Conservation (phyloP, 495 filamentous ascomycete genomes). For the Hyaloscypha bicolor region DNA sequence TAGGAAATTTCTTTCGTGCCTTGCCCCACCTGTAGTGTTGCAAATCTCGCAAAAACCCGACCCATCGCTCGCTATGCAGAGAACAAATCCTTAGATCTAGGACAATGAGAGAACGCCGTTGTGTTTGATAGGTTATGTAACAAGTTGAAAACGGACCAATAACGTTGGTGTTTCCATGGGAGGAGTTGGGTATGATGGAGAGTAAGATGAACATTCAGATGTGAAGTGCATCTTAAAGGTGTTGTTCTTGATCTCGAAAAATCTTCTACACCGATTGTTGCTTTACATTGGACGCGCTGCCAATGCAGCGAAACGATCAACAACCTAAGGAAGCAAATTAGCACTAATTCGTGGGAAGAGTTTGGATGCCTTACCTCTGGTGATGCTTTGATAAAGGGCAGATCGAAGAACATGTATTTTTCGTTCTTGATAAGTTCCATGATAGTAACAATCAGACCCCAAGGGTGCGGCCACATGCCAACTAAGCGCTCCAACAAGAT, state of each 20-base stretch:
- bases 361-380: slow-evolving; percentile 64
- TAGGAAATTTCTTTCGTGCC: slow-evolving; percentile 19
- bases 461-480: slow-evolving; percentile 91
- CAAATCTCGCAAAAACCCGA: slow-evolving; percentile 31
- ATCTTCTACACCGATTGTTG: neutral
- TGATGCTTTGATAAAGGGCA: slow-evolving; percentile 86
- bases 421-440: slow-evolving; percentile 90
- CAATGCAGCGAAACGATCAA: slow-evolving; percentile 43
- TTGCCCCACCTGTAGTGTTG: slow-evolving; percentile 20
- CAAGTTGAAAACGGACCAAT: slow-evolving; percentile 23
- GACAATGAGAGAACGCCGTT: slow-evolving; percentile 32
- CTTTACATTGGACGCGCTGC: slow-evolving; percentile 33
- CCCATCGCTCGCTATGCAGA: slow-evolving; percentile 38
- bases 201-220: neutral
- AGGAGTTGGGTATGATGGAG: neutral
- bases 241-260: neutral
- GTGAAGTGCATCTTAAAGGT: neutral
- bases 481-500: slow-evolving; percentile 85
- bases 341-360: neutral
- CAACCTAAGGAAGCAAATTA: slow-evolving; percentile 40
- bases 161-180: neutral
- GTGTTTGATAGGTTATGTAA: slow-evolving; percentile 34
- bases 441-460: slow-evolving; percentile 90
- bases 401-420: slow-evolving; percentile 84
- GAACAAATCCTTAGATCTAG: slow-evolving; percentile 31